Evolutionary conservation across 2,329 filamentous ascomycete species (phyloP).

Genomic region (Fusarium napiforme): DNA sequence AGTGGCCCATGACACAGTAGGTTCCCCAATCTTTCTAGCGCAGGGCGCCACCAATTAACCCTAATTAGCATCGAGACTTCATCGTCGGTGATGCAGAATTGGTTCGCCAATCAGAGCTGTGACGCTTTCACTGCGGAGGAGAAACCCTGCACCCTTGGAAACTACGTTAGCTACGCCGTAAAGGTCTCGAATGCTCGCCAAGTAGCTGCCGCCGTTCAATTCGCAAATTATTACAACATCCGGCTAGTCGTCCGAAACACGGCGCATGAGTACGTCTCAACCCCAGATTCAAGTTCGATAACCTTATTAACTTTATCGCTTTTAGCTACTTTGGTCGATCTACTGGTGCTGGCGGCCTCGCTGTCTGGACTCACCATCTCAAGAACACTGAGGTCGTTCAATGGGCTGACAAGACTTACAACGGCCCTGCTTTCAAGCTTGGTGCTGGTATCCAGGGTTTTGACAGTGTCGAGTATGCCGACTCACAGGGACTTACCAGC

Average conservation of each 20-base stretch:
- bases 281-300: background rate
- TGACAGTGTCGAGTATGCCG: constrained; percentile 52
- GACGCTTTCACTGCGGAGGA: constrained; percentile 52
- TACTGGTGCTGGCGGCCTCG: constrained; percentile 53
- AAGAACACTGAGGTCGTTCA: constrained; percentile 54
- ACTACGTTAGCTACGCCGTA: constrained; percentile 55
- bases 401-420: background rate
- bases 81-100: constrained; percentile 55
- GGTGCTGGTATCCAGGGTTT: constrained; percentile 63
- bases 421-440: constrained; percentile 43
- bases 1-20: constrained; percentile 57
- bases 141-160: constrained; percentile 56
- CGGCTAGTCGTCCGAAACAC: constrained; percentile 51
- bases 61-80: constrained; percentile 48
- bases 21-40: constrained; percentile 25
- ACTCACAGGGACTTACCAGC: background rate
- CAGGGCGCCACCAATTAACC: background rate
- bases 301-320: background rate
- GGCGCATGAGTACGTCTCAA: constrained; percentile 39
- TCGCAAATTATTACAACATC: constrained; percentile 52
- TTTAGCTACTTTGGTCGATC: constrained; percentile 48
- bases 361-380: constrained; percentile 53
- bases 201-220: constrained; percentile 49
- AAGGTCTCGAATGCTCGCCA: constrained; percentile 47
- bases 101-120: constrained; percentile 52